Evolutionary conservation across 2,329 filamentous ascomycete species (phyloP).

Genomic region (Phyllosticta paracitricarpa): DNA sequence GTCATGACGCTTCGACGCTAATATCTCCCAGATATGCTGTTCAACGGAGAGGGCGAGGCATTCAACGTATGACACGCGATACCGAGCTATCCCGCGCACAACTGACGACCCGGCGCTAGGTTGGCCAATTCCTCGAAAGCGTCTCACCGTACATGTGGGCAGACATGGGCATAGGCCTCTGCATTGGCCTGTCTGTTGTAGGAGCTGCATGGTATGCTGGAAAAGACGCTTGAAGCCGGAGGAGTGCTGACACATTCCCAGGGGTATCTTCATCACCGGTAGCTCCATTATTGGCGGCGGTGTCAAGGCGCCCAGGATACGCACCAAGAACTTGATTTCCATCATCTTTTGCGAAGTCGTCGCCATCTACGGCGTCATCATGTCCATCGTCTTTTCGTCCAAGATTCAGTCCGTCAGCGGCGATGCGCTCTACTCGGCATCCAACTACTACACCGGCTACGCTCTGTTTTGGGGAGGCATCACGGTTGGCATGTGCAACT

Average conservation of each 20-base stretch:
- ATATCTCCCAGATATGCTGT: slow-evolving; percentile 74
- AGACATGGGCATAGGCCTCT: slow-evolving; percentile 78
- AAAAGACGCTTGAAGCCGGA: no score
- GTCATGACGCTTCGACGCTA: not conserved
- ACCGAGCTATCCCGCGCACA: not conserved
- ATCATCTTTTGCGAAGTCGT: slow-evolving; percentile 99
- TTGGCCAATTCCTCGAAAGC: slow-evolving; percentile 88
- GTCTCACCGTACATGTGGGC: slow-evolving; percentile 95
- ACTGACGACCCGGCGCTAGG: slow-evolving; percentile 36
- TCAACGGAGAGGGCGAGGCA: slow-evolving; percentile 87
- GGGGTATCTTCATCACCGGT: slow-evolving; percentile 98
- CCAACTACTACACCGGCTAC: slow-evolving; percentile 88
- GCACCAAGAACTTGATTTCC: slow-evolving; percentile 98
- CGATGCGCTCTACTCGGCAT: slow-evolving; percentile 58
- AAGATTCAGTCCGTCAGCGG: slow-evolving; percentile 62
- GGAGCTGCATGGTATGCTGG: slow-evolving; percentile 83
- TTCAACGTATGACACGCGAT: slow-evolving; percentile 63
- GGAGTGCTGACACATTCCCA: slow-evolving; percentile 32
- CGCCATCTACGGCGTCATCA: slow-evolving; percentile 99
- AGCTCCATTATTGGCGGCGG: slow-evolving; percentile 95
- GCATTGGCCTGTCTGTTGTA: slow-evolving; percentile 91
- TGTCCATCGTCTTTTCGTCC: slow-evolving; percentile 95
- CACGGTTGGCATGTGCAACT: slow-evolving; percentile 89
- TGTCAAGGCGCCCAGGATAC: slow-evolving; percentile 92
- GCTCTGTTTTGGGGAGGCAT: slow-evolving; percentile 93